A percentile compares a stretch with the other conserved stretches of the same genome.
Conservation (phyloP, 805 yeast species). For the Starmerella bombi region DNA sequence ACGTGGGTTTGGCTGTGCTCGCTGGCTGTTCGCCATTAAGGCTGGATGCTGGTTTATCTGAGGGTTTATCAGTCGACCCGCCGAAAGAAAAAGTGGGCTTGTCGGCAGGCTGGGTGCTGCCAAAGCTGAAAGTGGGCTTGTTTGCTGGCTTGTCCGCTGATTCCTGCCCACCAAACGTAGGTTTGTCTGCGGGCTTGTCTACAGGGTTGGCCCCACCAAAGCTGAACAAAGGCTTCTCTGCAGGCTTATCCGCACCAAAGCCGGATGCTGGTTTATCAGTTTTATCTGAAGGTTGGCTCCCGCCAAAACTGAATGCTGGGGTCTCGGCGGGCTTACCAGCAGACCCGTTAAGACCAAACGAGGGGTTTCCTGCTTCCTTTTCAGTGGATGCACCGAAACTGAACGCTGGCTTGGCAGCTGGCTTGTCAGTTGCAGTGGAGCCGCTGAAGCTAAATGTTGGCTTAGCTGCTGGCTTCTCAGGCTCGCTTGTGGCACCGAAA, state of each 20-base stretch:
- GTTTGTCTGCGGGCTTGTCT: neutral
- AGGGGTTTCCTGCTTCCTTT: neutral
- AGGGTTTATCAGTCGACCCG: slow-evolving; percentile 1
- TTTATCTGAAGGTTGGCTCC: neutral
- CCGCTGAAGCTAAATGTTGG: slow-evolving; percentile 6
- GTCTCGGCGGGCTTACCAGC: slow-evolving; percentile 1
- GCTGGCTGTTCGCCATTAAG: neutral
- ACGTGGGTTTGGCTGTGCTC: neutral
- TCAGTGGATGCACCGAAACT: slow-evolving; percentile 7
- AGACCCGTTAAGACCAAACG: neutral
- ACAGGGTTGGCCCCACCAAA: neutral
- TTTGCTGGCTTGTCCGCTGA: neutral
- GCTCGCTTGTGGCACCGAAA: slow-evolving; percentile 3
- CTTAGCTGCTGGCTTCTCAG: neutral
- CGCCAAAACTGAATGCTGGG: slow-evolving; percentile 9
- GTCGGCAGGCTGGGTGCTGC: neutral
- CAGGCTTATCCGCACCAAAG: slow-evolving; percentile 5
- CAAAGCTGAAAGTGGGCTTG: neutral
- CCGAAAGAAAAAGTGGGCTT: slow-evolving; percentile 5
- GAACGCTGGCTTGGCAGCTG: slow-evolving; percentile 3
- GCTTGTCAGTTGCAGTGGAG: slow-evolving; percentile 1
- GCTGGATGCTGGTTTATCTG: neutral
- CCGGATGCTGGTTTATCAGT: slow-evolving; percentile 4
- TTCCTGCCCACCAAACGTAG: neutral
- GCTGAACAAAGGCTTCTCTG: slow-evolving; percentile 6